These are phyloP conservation scores for Stropharia rugosoannulata DNA, from an alignment of 768 basidiomycete genomes.

Conservation along the genomic window DNA sequence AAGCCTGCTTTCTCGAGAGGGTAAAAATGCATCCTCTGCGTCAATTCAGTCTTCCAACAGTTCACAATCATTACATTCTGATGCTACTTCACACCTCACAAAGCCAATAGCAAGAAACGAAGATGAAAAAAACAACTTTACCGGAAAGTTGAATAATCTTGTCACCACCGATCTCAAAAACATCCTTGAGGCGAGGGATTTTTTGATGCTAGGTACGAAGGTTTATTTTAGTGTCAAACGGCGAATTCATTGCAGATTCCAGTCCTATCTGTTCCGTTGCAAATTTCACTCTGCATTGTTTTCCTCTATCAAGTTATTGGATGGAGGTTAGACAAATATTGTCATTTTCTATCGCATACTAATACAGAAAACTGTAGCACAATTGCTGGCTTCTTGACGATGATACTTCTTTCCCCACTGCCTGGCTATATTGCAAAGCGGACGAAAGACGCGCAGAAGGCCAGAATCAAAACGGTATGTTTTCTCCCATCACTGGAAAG, in stretches of 20 bases:
- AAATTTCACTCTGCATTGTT: conserved; percentile 34
- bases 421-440: conserved; percentile 54
- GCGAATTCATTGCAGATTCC: background rate
- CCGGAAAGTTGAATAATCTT: conserved; percentile 77
- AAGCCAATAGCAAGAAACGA: conserved; percentile 6
- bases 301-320: conserved; percentile 47
- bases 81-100: background rate
- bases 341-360: background rate
- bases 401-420: conserved; percentile 53
- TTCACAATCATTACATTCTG: background rate
- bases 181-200: conserved; percentile 35
- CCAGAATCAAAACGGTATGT: conserved; percentile 45
- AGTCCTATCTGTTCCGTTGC: conserved; percentile 40
- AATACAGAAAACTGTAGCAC: conserved; percentile 31
- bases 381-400: conserved; percentile 54
- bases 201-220: conserved; percentile 25
- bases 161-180: conserved; percentile 60
- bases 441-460: conserved; percentile 46
- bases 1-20: background rate
- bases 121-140: conserved; percentile 38
- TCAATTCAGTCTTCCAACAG: background rate
- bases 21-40: background rate
- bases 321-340: conserved; percentile 34
- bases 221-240: background rate
- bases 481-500: background rate